Conservation (phyloP, 306 rosid genomes). For the Prunus mongolica region DNA sequence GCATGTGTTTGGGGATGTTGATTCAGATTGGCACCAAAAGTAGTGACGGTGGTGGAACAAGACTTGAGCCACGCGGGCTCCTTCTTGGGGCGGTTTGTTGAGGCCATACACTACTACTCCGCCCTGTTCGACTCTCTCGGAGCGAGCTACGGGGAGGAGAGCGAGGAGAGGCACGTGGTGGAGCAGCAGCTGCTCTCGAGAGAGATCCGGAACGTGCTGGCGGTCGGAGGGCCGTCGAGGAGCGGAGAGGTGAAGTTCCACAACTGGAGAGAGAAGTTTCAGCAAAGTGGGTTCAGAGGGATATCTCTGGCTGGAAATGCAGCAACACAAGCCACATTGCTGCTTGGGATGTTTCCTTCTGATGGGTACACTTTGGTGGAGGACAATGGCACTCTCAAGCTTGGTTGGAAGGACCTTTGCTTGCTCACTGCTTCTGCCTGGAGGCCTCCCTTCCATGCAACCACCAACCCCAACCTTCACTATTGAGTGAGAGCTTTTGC, state of each 20-base stretch:
- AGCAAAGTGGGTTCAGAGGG: conserved; percentile 80
- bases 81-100: conserved; percentile 91
- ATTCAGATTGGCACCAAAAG: conserved; percentile 85
- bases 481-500: conserved; percentile 2
- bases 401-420: conserved; percentile 98
- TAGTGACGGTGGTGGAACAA: conserved; percentile 96
- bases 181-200: conserved; percentile 88
- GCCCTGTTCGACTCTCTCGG: conserved; percentile 92
- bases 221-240: conserved; percentile 89
- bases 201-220: conserved; percentile 87
- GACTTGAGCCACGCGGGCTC: conserved; percentile 91
- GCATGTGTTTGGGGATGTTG: background rate
- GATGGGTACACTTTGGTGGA: conserved; percentile 95
- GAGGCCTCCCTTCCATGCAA: conserved; percentile 66
- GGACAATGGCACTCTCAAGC: conserved; percentile 89
- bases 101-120: conserved; percentile 96
- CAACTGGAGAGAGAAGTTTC: conserved; percentile 92
- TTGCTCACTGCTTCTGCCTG: conserved; percentile 98
- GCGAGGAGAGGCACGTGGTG: conserved; percentile 93
- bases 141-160: conserved; percentile 91
- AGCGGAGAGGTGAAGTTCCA: conserved; percentile 81
- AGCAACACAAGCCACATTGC: conserved; percentile 83
- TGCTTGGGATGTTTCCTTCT: conserved; percentile 92
- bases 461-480: conserved; percentile 21
- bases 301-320: conserved; percentile 94